Base-by-base conservation (phyloP, 2,329 filamentous ascomycete genomes). In the Monilinia laxa region DNA sequence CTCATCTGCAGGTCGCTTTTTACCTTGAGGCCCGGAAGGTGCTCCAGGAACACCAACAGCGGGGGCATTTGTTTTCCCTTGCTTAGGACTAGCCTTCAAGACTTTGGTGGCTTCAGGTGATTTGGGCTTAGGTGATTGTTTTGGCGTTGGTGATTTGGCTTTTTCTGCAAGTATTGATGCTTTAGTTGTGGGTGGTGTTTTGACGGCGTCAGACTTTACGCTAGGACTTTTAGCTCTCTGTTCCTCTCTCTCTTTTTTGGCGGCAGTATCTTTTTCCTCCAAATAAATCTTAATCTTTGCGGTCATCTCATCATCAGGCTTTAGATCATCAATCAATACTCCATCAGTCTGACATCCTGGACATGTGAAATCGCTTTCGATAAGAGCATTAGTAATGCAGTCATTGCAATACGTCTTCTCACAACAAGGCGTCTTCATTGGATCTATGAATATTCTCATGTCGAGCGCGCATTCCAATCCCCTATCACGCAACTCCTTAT, bases 381-480 rank as follows among this genome's bases (percentile, higher is more conserved):
- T 94, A 80, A 99, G 89, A 80, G 93, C 92, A 86, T 97, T 97
- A 79, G 95, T 96, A 81, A 99, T 97, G 90, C 95, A 99, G 79
- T 97, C 93, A 87, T 95, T 95, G 85, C 95, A 99, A 84, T 96
- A 99, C 77, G 93, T 97, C 86, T 91, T 96, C 82, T 91, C 87
- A 84, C 95, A 99, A 86, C 95, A 99, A 73, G 95, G 94, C 77
- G 95, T 98, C 87, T 97, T 96, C 85, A 96, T 95, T 85, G 95
- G 94, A 79, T 97, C 92, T 88, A 96, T 89, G 82, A 98, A 97
- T 86, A 97, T 90, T 80, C 92, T 93, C 81, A 96, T 96, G 87
- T 98, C 95, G 84, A 98, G 90, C 72, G 93, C 86, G 83, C 95
- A 99, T 80, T 95, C 90, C 77, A 99, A 83, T 72, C 94, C 94